Percentiles rank a stretch among this genome's conserved stretches.
phyloP scores from a whole-genome alignment of 1,139 yeast genomes.

The Oligophagozyma castellii region DNA sequence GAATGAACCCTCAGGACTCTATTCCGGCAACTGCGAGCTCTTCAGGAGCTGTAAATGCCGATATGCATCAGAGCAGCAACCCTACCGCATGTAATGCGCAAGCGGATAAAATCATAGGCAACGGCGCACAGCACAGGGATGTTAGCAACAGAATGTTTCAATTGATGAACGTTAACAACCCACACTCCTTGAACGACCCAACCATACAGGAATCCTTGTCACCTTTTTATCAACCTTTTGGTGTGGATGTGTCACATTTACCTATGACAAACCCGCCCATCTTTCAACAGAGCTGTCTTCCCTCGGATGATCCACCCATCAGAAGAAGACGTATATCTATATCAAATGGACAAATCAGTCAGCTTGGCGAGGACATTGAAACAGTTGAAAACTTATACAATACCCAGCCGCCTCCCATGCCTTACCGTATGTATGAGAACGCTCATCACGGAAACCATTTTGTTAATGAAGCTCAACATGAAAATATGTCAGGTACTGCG shows the following conservation, averaged over 20 bases:
- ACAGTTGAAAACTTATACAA: constrained; percentile 23
- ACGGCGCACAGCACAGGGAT: too few relatives aligned
- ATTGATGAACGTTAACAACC: too few relatives aligned
- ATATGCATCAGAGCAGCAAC: too few relatives aligned
- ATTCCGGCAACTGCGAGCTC: too few relatives aligned
- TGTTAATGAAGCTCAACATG: constrained; percentile 1
- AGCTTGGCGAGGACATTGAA: constrained; percentile 31
- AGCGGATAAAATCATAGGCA: too few relatives aligned
- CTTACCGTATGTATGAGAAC: constrained; percentile 7
- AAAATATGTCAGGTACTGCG: too few relatives aligned
- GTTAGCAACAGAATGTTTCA: too few relatives aligned
- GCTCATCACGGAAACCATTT: constrained; percentile 1
- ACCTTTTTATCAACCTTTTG: constrained; percentile 28
- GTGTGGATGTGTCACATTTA: constrained; percentile 31
- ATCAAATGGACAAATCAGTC: constrained; percentile 73
- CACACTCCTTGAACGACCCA: constrained; percentile 15
- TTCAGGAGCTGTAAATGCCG: too few relatives aligned
- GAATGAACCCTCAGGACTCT: too few relatives aligned
- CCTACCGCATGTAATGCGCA: too few relatives aligned
- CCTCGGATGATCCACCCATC: constrained; percentile 23
- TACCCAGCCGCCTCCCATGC: constrained; percentile 26
- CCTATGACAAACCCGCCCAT: constrained; percentile 57
- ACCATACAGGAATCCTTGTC: constrained; percentile 28
- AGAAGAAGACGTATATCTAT: constrained; percentile 54
- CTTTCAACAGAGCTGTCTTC: constrained; percentile 30